These are phyloP conservation scores for Orbilia javanica DNA, from an alignment of 2,329 filamentous ascomycete species.

Conservation along the genomic window DNA sequence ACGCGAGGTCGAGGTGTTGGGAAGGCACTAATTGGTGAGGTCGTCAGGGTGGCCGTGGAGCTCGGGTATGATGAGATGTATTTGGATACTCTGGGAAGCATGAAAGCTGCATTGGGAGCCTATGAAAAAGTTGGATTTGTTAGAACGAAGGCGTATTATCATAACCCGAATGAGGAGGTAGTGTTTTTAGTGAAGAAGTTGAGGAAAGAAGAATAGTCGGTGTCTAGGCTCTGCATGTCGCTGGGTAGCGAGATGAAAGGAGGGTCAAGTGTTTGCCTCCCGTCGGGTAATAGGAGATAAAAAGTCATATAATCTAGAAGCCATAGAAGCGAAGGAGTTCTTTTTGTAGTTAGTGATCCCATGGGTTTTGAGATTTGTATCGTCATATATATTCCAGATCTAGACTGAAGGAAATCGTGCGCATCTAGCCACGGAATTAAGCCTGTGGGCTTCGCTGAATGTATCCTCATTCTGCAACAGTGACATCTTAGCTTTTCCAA, in stretches of 20 bases:
- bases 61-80: constrained; percentile 70
- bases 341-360: constrained; percentile 10
- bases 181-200: constrained; percentile 67
- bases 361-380: not conserved
- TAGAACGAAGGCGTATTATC: constrained; percentile 70
- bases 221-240: not conserved
- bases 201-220: not conserved
- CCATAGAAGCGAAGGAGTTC: constrained; percentile 32
- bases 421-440: constrained; percentile 36
- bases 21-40: constrained; percentile 67
- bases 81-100: constrained; percentile 71
- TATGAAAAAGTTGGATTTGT: constrained; percentile 70
- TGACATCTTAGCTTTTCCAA: constrained; percentile 9
- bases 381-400: not conserved
- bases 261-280: constrained; percentile 14
- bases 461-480: constrained; percentile 42
- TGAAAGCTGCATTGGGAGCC: constrained; percentile 69
- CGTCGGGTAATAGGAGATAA: constrained; percentile 15
- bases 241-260: constrained; percentile 16
- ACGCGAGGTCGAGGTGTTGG: constrained; percentile 70
- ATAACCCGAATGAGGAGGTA: constrained; percentile 70
- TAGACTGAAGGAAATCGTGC: not conserved
- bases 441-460: constrained; percentile 36
- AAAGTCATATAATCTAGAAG: not conserved
- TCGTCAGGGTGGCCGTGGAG: constrained; percentile 67